Evolutionary conservation across 345 rosid genomes (phyloP), one percentile per base, ranked within the genome.

Genomic region (Boechera retrofracta): DNA sequence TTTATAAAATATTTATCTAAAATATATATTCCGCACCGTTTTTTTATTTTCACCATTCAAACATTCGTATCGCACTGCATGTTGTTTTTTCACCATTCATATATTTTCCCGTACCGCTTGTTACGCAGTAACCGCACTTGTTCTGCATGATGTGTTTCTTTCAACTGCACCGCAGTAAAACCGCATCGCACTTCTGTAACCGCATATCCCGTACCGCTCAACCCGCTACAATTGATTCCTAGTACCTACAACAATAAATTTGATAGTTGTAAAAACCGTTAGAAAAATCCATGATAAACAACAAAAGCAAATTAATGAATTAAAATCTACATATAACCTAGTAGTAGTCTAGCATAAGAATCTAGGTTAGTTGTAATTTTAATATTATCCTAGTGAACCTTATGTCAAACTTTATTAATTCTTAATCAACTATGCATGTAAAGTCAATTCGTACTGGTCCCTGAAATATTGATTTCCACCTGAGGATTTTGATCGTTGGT

Each of bases 361-460:
- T 67, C 45, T 58, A 69, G 29, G 44, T 59, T 59, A 18, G 61
- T 12, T 67, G 65, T 56, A 49, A 35, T 24, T 57, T 52, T 66
- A 21, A 74, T 45, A 35, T 49, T 67, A 67, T 67, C 72, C 67
- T 36, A 51, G 44, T 28, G 33, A 74, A 16, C 33, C 60, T 49
- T 58, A 58, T 29, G 33, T 66, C 66, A 31, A 42, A 63, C 45
- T 31, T 71, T 5, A 12, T 60, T 59, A 59, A 6, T 66, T 68
- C 33, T 38, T 53, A 68, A 6, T 36, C 13, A 68, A 38, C 49
- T 39, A 36, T 38, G 7, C 67, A 33, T 44, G 59, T 33, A 77
- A 69, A 42, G 64, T 69, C 55, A 76, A 52, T 53, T 29, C 26
- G 28, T 33, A 55, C 41, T 69, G 71, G 75, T 69, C 71, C 48